phyloP scores from a whole-genome alignment of 2,329 filamentous ascomycete species.

The Cephalotrichum gorgonifer region DNA sequence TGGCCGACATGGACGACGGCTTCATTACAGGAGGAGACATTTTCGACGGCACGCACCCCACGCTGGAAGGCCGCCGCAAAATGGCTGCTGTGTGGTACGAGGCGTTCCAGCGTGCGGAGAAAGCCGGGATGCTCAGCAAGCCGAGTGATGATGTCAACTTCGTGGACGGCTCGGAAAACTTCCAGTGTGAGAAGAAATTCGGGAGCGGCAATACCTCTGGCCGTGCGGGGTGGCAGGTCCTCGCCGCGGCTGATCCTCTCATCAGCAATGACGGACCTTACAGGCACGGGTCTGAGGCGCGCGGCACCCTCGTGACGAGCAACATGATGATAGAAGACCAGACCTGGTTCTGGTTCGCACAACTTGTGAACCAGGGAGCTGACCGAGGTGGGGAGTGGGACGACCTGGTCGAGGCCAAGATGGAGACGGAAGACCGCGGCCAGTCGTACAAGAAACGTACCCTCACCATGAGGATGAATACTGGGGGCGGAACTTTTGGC shows the following conservation, averaged over 20 bases:
- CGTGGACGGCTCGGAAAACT: not conserved
- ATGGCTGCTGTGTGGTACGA: not conserved
- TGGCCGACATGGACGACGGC: not conserved
- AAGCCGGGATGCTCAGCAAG: not conserved
- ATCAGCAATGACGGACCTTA: constrained; percentile 17
- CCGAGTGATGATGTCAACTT: not conserved
- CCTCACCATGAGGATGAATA: not conserved
- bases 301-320: constrained; percentile 6
- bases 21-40: not conserved
- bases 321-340: not conserved
- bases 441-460: no score
- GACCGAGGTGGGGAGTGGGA: not conserved
- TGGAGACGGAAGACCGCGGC: no score
- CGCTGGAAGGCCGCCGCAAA: not conserved
- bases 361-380: no score
- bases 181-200: constrained; percentile 11
- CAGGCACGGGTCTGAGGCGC: constrained; percentile 11
- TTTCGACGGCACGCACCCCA: not conserved
- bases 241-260: not conserved
- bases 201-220: constrained; percentile 13
- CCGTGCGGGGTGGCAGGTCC: not conserved
- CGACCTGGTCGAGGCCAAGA: not conserved
- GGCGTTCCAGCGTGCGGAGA: not conserved
- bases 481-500: not conserved
- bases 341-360: not conserved